Evolutionary conservation across 495 filamentous ascomycete species (phyloP).

Genomic region (Neurospora africana): DNA sequence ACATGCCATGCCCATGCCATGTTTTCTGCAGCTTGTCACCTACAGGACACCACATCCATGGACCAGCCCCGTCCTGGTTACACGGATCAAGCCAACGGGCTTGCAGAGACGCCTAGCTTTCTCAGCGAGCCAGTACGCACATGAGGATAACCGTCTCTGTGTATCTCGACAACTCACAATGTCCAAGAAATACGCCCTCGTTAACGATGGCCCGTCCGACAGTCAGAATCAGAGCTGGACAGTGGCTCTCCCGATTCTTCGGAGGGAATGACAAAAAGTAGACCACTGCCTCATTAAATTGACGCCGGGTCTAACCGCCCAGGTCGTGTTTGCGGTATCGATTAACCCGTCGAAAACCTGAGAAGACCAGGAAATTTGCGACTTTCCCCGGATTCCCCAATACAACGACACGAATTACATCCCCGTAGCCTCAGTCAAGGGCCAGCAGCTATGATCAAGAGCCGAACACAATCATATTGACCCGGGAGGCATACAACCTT

Average conservation of each 20-base stretch:
- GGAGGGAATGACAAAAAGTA: background rate
- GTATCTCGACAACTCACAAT: slow-evolving; percentile 1
- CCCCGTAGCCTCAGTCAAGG: background rate
- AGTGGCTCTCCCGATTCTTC: background rate
- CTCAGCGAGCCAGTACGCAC: background rate
- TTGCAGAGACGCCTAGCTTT: background rate
- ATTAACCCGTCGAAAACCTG: background rate
- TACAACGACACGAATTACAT: background rate
- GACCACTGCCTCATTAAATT: background rate
- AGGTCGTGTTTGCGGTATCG: background rate
- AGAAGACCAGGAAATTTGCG: background rate
- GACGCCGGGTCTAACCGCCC: background rate
- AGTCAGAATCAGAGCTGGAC: background rate
- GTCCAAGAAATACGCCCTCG: background rate
- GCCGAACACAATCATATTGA: background rate
- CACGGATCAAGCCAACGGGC: background rate
- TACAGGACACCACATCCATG: slow-evolving; percentile 1
- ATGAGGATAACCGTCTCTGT: slow-evolving; percentile 5
- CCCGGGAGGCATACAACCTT: background rate
- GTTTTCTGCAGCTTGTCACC: slow-evolving; percentile 9
- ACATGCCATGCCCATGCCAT: slow-evolving; percentile 3
- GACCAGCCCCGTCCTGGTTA: background rate
- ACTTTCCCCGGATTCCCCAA: background rate
- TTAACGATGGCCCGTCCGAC: background rate
- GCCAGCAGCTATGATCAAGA: background rate